Base-by-base conservation (phyloP, 2,329 filamentous ascomycete species). In the Aureobasidium musti region DNA sequence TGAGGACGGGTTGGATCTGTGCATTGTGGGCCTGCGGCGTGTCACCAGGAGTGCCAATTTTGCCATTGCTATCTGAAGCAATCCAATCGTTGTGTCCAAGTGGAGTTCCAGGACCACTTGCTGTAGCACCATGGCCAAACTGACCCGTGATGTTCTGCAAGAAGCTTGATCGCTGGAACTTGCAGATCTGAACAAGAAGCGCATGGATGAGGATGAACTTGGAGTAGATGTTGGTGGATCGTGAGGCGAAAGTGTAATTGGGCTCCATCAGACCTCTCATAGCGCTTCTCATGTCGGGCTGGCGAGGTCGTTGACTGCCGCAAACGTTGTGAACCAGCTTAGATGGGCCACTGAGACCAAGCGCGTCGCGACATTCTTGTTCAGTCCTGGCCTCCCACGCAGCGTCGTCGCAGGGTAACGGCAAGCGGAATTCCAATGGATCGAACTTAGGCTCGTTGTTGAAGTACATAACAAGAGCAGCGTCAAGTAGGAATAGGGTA, bases 201-300 rank as follows among this genome's bases (percentile, higher is more conserved):
- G 85, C 86, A 72, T 92, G 89, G 8, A 92, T 86, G 54, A 92
- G 77, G 65, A 92, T 84, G 72, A 91, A 91, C 73, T 92, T 92
- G 41, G 87, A 88, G 72, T 88, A 90, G 2, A 89, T 79, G 71
- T 91, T 92, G 1, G 89, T 91, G 26, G 84, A 84, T 52, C 86
- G 84, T 3, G 86, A 84, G 67, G 86, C 84, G 64, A 91, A 85
- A 56, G 85, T 82, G 69, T 84, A 82, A 11, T 81, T 83, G 6
- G 80, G 78, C 68, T 89, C 83, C 65, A 90, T 80, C 49, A 92
- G 78, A 1, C 86, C 83, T 63, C 83, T 82, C 65, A 91, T 78
- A 1, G 85, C 87, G 67, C 86, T 80, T 68, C 85, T 81, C 76
- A 91, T 80, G 70, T 87, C 83, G 1, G 89, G 83, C 72, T 92